Evolutionary conservation across 192 early-diverging fungal genomes (phyloP), one percentile per base, ranked within the genome.

Genomic region (Coemansia sp.): DNA sequence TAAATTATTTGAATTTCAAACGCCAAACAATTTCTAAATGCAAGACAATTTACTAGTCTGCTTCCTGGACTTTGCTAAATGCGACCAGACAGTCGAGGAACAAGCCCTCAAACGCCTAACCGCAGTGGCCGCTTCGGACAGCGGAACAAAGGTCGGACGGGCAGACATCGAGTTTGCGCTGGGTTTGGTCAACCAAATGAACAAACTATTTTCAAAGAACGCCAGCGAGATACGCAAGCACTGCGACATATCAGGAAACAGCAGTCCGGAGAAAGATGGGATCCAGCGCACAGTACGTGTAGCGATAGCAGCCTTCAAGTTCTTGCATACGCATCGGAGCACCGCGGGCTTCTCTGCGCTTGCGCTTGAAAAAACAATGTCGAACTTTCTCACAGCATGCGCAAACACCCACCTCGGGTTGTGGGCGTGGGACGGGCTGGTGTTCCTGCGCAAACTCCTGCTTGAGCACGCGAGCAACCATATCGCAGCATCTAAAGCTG

Each of bases 311-410:
- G 79, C 74, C 0, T 82, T 76, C 45, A 68, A 36, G 63, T 68
- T 63, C 30, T 51, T 82, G 7, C 62, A 68, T 16, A 38, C 38
- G 6, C 66, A 82, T 9, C 67, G 79, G 30, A 58, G 64, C 30
- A 24, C 49, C 14, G 74, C 74, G 2, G 79, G 79, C 24, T 82
- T 82, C 51, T 60, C 51, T 15, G 71, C 62, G 30, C 64, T 82
- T 55, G 67, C 74, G 24, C 71, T 82, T 5, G 79, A 82, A 51
- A 76, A 76, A 41, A 82, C 79, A 38, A 64, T 82, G 52, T 72
- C 71, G 2, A 82, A 82, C 46, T 73, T 70, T 60, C 61, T 48
- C 0, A 76, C 71, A 6, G 74, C 74, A 0, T 82, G 79, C 7
- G 60, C 67, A n/a, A 82, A 82, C 30, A 70, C 73, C 6, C 79